These are phyloP conservation scores for Globisporangium ultimum DNA, from an alignment of 352 stramenopile species.

Conservation along the genomic window DNA sequence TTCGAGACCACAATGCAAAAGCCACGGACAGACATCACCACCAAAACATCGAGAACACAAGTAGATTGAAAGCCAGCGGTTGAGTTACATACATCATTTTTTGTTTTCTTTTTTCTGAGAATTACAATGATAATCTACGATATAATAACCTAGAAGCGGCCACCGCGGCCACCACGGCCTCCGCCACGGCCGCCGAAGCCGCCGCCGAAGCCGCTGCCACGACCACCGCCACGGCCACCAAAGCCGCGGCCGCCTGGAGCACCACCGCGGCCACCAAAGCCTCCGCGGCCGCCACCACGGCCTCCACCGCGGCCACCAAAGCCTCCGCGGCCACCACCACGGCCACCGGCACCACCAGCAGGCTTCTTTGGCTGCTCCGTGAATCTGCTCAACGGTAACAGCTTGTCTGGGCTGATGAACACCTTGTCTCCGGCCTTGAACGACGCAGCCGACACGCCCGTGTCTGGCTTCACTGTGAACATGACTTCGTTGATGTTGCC, in stretches of 20 bases:
- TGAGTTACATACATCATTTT: not conserved
- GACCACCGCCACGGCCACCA: constrained; percentile 27
- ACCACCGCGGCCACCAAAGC: constrained; percentile 36
- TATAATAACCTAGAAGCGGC: constrained; percentile 35
- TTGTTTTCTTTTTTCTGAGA: constrained; percentile 11
- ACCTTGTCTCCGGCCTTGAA: constrained; percentile 98
- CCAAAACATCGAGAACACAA: no score
- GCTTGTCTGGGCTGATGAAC: constrained; percentile 97
- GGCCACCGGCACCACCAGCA: constrained; percentile 32
- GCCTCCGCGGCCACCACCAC: constrained; percentile 39
- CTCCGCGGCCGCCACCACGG: constrained; percentile 25
- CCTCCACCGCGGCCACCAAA: no score
- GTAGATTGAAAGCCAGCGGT: no score
- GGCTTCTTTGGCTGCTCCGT: constrained; percentile 89
- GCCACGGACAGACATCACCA: no score
- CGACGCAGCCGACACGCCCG: constrained; percentile 91
- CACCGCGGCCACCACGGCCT: constrained; percentile 30
- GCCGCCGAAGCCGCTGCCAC: constrained; percentile 22
- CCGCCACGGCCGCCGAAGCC: constrained; percentile 18
- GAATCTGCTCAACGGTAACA: constrained; percentile 95
- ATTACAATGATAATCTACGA: constrained; percentile 38
- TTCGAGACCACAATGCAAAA: no score
- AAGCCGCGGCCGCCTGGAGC: no score
- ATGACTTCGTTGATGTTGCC: constrained; percentile 95
- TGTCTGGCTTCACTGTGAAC: constrained; percentile 97